Base-by-base conservation (phyloP, 768 basidiomycete genomes). In the Candolleomyces aberdarensis region DNA sequence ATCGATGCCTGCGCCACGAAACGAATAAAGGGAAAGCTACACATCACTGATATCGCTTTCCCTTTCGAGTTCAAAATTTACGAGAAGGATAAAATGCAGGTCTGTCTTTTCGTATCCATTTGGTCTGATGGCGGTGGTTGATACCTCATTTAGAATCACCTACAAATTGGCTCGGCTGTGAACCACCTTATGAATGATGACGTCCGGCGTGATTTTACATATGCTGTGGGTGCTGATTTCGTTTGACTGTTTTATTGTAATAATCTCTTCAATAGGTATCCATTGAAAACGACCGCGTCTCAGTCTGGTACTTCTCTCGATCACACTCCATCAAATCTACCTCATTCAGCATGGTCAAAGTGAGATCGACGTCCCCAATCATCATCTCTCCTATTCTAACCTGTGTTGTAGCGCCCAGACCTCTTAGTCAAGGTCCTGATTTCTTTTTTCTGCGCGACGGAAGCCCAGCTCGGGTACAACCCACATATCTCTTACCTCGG, bases 101-200 rank as follows among this genome's bases (percentile, higher is more conserved):
- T 43, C 40, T 53, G 56, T 57, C 48, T 32, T 51, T 56, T 32
- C 15, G 54, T 48, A 9, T 48, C 48, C 39, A 56, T 40, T 26
- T 60, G 10, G 20, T 19, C 41, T 15, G 19, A 6, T 13, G 44
- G 32, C 49, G 51, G 36, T 40, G 51, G 52, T 46, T 59, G 36
- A 60, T 46, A 41, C 26, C 46, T 59, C 46, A 49, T 40, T 19
- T 36, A 65, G 64, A 64, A 62, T 52, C 49, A 56, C 1, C 17
- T 20, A n/a, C 47, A 62, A 49, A 49, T 58, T 55, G 57, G 44
- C 26, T 59, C 32, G 7, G 55, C 55, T 13, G 43, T 54, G 5
- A 60, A n/a, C 26, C 65, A 68, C 40, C 65, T 68, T 36, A 67
- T 71, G 67, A 67, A 69, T 48, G 69, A 67, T 41, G 69, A 71